Base-by-base conservation (phyloP, 805 yeast genomes). In the Wickerhamomyces queroliae region DNA sequence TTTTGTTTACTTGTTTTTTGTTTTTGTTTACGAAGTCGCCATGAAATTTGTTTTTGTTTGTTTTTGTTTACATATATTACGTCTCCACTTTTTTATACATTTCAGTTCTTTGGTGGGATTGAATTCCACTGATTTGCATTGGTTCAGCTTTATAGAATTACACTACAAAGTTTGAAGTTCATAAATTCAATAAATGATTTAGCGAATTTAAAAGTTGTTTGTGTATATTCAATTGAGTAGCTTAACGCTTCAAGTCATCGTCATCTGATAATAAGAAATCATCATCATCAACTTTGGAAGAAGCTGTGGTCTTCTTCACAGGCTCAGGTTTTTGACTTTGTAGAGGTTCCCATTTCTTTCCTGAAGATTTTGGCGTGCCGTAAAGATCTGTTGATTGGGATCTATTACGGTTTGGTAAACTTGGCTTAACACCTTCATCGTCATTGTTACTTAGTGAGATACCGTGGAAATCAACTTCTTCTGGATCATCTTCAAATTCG, bases 401-500 rank as follows among this genome's bases (percentile, higher is more conserved):
- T 22, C 64, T 53, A 21, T 54, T 46, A 33, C 65, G 55, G 33
- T 51, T 52, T 28, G 72, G 67, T 20, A 59, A 56, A 9, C 49
- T 46, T 23, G 41, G 39, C 15, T 35, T 45, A 12, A 24, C 36
- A 5, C 5, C 22, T n/a, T 32, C 27, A 10, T 23, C 29, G 35
- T 40, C 41, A 16, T 46, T 43, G 49, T 71, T 69, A 30, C 61
- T 59, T 52, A 76, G 62, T 40, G 66, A 64, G 40, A 76, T 66
- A 26, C 69, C 70, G 45, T 69, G 72, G 57, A 77, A 75, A 37
- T 66, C 60, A 42, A 76, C 62, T 44, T 71, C 78, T 40, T 70
- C 70, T 1, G 80, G 81, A 37, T 77, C 83, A 35, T 74, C 76
- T 46, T 76, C 82, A 41, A 59, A 63, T 29, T 48, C 49, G 55